phyloP scores from a whole-genome alignment of 2,329 filamentous ascomycete genomes.

The Fusarium metavorans region DNA sequence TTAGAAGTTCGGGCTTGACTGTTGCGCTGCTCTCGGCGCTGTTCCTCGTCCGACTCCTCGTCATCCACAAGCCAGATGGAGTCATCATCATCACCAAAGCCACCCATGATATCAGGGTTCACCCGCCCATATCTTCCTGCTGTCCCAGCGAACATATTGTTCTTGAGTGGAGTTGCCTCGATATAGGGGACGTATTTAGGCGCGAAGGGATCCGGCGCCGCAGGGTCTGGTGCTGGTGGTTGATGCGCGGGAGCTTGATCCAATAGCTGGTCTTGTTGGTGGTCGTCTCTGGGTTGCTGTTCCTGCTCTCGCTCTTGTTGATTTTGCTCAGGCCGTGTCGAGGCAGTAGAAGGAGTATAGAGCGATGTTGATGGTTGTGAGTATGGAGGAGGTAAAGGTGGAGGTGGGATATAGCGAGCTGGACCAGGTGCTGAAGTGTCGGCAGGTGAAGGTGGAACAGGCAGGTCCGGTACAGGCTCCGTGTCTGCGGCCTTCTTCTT shows the following conservation, averaged over 20 bases:
- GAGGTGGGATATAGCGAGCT: neutral
- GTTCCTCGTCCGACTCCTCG: slow-evolving; percentile 38
- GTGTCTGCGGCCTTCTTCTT: slow-evolving; percentile 29
- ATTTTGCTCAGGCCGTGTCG: neutral
- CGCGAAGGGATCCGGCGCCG: slow-evolving; percentile 15
- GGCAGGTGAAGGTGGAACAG: neutral
- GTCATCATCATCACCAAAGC: slow-evolving; percentile 48
- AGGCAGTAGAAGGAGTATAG: slow-evolving; percentile 4
- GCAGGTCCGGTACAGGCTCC: slow-evolving; percentile 18
- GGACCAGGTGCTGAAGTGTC: neutral
- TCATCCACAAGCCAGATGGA: slow-evolving; percentile 48
- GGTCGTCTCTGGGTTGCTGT: neutral
- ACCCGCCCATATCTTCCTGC: slow-evolving; percentile 46
- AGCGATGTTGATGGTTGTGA: slow-evolving; percentile 11
- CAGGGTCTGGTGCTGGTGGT: neutral
- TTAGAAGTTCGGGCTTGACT: neutral
- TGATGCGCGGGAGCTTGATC: slow-evolving; percentile 3
- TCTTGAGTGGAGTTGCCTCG: slow-evolving; percentile 41
- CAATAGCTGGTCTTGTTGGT: neutral
- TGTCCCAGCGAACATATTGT: slow-evolving; percentile 44
- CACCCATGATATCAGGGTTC: slow-evolving; percentile 47
- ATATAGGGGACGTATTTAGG: slow-evolving; percentile 40
- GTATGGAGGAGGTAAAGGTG: neutral
- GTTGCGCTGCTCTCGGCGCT: neutral
- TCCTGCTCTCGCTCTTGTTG: neutral